Conservation (phyloP, 768 basidiomycete species). For the Baorangia bicolor region DNA sequence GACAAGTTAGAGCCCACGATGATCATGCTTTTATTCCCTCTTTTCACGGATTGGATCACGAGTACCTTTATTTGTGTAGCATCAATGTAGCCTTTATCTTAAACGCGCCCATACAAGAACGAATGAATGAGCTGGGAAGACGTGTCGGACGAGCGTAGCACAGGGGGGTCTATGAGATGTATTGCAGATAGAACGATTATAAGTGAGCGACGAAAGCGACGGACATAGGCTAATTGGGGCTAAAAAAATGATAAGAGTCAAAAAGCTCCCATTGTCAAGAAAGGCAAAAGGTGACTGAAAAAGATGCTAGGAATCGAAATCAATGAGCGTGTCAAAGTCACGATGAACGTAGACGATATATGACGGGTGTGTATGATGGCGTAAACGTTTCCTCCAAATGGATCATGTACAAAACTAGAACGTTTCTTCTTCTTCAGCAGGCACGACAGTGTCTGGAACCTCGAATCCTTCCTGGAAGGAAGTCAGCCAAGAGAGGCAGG, state of each 20-base stretch:
- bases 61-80: conserved; percentile 20
- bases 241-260: neutral
- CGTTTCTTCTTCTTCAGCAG: conserved; percentile 80
- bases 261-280: conserved; percentile 10
- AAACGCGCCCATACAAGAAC: conserved; percentile 6
- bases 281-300: conserved; percentile 4
- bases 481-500: conserved; percentile 7
- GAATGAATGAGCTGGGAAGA: conserved; percentile 2
- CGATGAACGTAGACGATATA: conserved; percentile 3
- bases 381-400: conserved; percentile 7
- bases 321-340: conserved; percentile 18
- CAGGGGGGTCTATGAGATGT: conserved; percentile 22
- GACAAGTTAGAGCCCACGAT: neutral
- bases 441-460: conserved; percentile 63
- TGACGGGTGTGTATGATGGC: conserved; percentile 7
- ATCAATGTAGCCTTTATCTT: conserved; percentile 30
- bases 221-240: conserved; percentile 22
- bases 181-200: conserved; percentile 30
- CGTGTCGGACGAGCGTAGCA: neutral
- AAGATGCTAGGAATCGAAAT: conserved; percentile 12
- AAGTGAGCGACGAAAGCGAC: conserved; percentile 18
- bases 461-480: conserved; percentile 83
- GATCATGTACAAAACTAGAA: conserved; percentile 42
- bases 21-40: neutral
- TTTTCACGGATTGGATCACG: conserved; percentile 18